Evolutionary conservation across 1,139 yeast genomes (phyloP), one percentile per base, ranked within the genome.

Genomic region (Sugiyamaella japonica): DNA sequence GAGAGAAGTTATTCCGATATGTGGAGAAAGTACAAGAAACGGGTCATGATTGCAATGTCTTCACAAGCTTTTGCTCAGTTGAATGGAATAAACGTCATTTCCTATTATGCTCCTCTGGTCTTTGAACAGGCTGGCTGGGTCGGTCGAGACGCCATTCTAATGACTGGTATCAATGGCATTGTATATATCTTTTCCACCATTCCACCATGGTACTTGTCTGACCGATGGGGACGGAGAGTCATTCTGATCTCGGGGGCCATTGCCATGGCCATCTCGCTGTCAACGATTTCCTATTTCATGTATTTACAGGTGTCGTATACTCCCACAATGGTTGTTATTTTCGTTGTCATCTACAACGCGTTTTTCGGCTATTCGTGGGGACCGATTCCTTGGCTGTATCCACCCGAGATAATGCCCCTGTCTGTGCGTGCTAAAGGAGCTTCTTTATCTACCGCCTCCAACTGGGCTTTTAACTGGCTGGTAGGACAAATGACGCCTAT

Each of bases 41-140:
- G 97, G 50, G 83, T 90, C n/a, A 77, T 89, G 29, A 87, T 90
- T 59, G 97, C 96, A 6, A 89, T 95, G 82, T 84, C 90, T 36
- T 85, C 96, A 1, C 95, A 87, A 67, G 83, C 89, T 75, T 89
- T 90, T 77, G 97, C 97, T 2, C 98, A 90, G 70, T 76, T 90
- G 68, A 88, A 89, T 66, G 98, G 98, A 64, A 91, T 90, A 70
- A 90, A 90, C 66, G 91, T 91, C 57, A 89, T 91, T 54, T 85
- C 95, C 1, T 91, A 90, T 73, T 90, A 90, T 72, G 97, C 97
- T 1, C 97, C 97, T 0, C 76, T 90, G 73, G 95, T 90, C 47
- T 91, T 90, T 70, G 97, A 89, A 70, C 88, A 88, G 65, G 97
- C 97, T 2, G 97, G 97, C 25, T 90, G 97, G 97, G 73, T 80